Conservation (phyloP, 2,329 filamentous ascomycete genomes). For the Sporothrix pseudoabietina region DNA sequence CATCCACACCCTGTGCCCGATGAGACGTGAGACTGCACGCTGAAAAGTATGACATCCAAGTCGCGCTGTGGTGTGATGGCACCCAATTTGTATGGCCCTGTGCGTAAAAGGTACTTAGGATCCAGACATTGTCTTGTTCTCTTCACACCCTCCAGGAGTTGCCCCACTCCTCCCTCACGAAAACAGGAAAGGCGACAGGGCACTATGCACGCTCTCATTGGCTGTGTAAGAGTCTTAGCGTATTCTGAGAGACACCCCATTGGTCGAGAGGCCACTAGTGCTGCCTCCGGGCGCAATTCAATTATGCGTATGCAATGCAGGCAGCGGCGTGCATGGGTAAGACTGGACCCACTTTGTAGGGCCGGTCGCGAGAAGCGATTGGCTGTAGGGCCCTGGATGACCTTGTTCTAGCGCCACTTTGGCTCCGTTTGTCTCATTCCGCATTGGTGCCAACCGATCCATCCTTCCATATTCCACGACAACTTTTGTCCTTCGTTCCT, state of each 20-base stretch:
- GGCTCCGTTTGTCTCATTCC: neutral
- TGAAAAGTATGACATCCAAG: neutral
- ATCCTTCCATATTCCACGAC: neutral
- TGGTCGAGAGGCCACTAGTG: neutral
- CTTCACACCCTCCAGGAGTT: neutral
- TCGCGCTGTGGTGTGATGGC: neutral
- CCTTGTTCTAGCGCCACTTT: constrained; percentile 15
- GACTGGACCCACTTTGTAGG: neutral
- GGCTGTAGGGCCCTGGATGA: constrained; percentile 12
- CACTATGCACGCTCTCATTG: neutral
- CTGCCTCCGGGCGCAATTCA: neutral
- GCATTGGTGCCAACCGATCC: constrained; percentile 1
- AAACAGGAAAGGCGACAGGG: neutral
- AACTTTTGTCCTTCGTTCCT: constrained; percentile 1
- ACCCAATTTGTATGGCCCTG: neutral
- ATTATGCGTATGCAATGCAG: neutral
- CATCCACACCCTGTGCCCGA: constrained; percentile 11
- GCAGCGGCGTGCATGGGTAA: neutral
- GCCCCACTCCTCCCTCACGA: constrained; percentile 7
- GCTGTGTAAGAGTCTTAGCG: neutral
- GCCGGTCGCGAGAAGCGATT: neutral
- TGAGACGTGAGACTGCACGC: neutral
- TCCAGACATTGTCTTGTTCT: neutral
- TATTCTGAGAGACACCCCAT: neutral
- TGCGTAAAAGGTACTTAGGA: neutral